Evolutionary conservation across 768 basidiomycete species (phyloP), one percentile per base, ranked within the genome.

Genomic region (Boletus rufocinnamomeus): DNA sequence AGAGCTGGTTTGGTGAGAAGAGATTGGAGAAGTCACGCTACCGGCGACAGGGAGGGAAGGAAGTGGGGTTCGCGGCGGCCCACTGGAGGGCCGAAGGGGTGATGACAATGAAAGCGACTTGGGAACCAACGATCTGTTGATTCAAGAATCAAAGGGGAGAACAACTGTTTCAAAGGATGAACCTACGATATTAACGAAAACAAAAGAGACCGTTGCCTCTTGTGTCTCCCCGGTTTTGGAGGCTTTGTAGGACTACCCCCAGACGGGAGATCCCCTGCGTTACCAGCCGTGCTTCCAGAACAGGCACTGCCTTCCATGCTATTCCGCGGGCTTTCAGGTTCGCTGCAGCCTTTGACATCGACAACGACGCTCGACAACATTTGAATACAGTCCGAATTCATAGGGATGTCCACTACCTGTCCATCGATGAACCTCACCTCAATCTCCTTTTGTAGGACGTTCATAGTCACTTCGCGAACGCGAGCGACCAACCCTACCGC

Each of bases 161-260:
- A n/a, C 28, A 43, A 34, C 27, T 19, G 1, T 14, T 47, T 50
- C 19, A 56, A 54, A 55, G 28, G 2, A 38, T 10, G 14, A 11
- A 64, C 61, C 58, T 74, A 87, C 80, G 84, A 80, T 58, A 90
- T 83, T 41, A 91, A 74, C 8, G 86, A 81, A 81, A 86, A 87
- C 49, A 89, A 76, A 58, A 91, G 68, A 17, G 89, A 91, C 45
- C 84, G 79, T 63, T 87, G 84, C 63, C 84, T 88, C 74, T 86
- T 89, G 63, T 89, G 86, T 61, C 80, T 82, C 43, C 74, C 66
- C 4, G 63, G 63, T 64, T 77, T 81, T 44, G 65, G 65, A 41
- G 75, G 52, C 51, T 67, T 63, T 10, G 71, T 64, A 38, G 73
- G 63, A 34, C 59, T 44, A 34, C 60, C 44, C 51, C 23, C 48